Base-by-base conservation (phyloP, 2,329 filamentous ascomycete species). In the Fusarium chaquense region DNA sequence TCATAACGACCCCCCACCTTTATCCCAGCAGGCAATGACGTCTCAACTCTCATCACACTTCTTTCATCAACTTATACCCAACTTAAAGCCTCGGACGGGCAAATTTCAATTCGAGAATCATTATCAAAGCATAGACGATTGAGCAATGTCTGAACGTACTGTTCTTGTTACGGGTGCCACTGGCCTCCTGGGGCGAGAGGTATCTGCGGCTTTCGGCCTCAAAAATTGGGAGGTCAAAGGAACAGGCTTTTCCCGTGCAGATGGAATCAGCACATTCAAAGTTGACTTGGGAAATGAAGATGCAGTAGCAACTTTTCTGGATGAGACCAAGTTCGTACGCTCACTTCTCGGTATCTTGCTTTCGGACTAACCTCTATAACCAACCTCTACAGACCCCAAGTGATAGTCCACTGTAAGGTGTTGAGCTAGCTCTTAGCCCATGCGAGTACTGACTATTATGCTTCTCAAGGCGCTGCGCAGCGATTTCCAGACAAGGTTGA, bases 401-500 rank as follows among this genome's bases (percentile, higher is more conserved):
- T 92, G 54, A 89, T 97, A 45, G 87, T 97, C 36, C 93, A 97
- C 78, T 95, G 93, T 93, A 80, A 78, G 89, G 52, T 51, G 46
- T 30, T 49, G 6, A 33, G 16, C 6, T 51, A 28, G n/a, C 24
- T 51, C 13, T 41, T 16, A 13, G 13, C 18, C 18, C 15, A 51
- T 56, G 20, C 40, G 51, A 46, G 35, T 38, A 55, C 70, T 77
- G 58, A 76, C 51, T 57, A 26, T 52, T n/a, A 26, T 47, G 51
- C 51, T 6, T 24, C 30, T 38, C 18, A 38, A 94, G 92, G 92
- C 77, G 94, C 94, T 41, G 94, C 94, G 46, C 94, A 97, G 79
- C 89, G 93, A 66, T 97, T 91, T 75, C 94, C 94, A 3, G 94
- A 97, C 80, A 91, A 91, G 77, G 95, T 94, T 76, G 91, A 94